Percentiles rank a stretch among this genome's conserved stretches.
phyloP scores from a whole-genome alignment of 2,329 filamentous ascomycete genomes.

The Zymoseptoria pseudotritici region DNA sequence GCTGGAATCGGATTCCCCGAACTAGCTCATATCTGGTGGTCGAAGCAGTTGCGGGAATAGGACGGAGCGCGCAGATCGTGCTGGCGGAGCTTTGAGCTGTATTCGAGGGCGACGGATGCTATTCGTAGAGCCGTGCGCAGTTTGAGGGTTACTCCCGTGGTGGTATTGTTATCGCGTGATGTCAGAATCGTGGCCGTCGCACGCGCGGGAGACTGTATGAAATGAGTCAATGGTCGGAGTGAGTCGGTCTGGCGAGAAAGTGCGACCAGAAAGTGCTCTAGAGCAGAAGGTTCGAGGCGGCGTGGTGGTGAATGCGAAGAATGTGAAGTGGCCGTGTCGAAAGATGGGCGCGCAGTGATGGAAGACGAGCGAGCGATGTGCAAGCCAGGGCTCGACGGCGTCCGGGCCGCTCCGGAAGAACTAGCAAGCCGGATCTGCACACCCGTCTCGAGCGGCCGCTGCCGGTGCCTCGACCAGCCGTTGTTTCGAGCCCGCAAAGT shows the following conservation, averaged over 20 bases:
- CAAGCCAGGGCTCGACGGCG: neutral
- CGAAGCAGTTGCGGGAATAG: neutral
- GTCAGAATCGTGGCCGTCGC: neutral
- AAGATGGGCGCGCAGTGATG: neutral
- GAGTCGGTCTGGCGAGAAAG: neutral
- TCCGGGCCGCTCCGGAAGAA: too few species aligned
- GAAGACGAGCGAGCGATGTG: too few species aligned
- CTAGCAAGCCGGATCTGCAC: neutral
- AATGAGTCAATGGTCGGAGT: neutral
- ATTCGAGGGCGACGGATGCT: neutral
- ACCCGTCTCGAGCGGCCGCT: too few species aligned
- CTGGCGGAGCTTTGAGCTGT: neutral
- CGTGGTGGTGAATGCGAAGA: neutral
- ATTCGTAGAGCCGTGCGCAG: neutral
- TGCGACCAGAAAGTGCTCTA: too few species aligned
- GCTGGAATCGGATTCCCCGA: neutral
- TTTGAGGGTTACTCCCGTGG: too few species aligned
- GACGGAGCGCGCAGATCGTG: neutral
- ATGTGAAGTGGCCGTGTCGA: neutral
- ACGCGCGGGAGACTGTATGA: neutral
- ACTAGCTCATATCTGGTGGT: neutral
- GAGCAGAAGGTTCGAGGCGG: neutral
- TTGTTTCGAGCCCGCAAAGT: too few species aligned
- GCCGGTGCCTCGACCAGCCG: too few species aligned
- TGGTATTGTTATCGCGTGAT: neutral